Evolutionary conservation across 2,329 filamentous ascomycete genomes (phyloP), one percentile per base, ranked within the genome.

Genomic region (Madurella mycetomatis): DNA sequence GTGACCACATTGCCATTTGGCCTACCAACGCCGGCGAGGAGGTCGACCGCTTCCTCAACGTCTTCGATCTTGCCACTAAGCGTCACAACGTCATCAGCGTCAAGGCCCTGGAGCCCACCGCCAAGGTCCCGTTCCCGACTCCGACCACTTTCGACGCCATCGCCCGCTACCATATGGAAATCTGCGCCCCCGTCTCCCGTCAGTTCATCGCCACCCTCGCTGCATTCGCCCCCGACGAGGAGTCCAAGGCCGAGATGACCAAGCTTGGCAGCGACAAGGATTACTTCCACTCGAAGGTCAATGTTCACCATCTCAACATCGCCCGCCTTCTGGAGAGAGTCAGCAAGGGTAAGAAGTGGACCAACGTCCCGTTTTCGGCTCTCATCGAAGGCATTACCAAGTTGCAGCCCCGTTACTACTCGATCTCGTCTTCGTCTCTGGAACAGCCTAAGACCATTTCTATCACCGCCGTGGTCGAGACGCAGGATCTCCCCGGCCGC

Each of bases 341-440:
- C 59, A 81, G 84, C 64, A 85, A 86, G 34, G 85, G 87, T 47
- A 76, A 88, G 72, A 84, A 84, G 55, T 99, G 94, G 88, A 77
- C 83, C 51, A 85, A 84, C 51, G 85, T 96, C 53, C 95, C 94
- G 15, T 97, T 99, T 75, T 96, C 94, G 9, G 85, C 92, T 65
- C 85, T 97, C 65, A 91, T 99, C 62, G 94, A 99, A 78, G 88
- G 90, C 61, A 73, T 99, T 58, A 89, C 86, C 73, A 97, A 96
- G 78, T 84, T 99, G 54, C 94, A 99, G 72, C 92, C 94, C 40
- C 90, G 94, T 47, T 99, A 97, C 80, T 99, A 99, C 78, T 99
- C 95, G 47, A 99, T 99, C 71, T 99, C 94, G 2, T 99, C 95
- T 1, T 97, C 94, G 1, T 96, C 94, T 7, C 72, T 91, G 9